Percentiles rank a stretch among this genome's conserved stretches.
phyloP scores from a whole-genome alignment of 2,329 filamentous ascomycete genomes.

The Aureobasidium sp. region DNA sequence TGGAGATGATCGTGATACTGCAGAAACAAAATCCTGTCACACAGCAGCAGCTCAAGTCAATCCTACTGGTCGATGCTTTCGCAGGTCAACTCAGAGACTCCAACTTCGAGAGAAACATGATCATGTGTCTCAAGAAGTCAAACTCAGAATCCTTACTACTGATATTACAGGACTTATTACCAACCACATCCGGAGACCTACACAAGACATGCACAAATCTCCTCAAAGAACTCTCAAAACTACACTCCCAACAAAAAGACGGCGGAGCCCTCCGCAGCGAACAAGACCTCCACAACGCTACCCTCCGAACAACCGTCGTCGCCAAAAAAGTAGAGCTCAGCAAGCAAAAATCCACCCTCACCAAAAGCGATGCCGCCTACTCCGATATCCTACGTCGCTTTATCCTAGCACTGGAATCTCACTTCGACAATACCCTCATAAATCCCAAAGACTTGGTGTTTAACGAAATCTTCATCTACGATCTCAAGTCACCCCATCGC shows the following conservation, averaged over 20 bases:
- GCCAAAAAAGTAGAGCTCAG: conserved; percentile 75
- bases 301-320: conserved; percentile 67
- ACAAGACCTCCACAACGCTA: conserved; percentile 61
- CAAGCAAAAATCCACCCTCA: conserved; percentile 62
- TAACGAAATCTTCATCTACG: conserved; percentile 68
- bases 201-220: conserved; percentile 25
- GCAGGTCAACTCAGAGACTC: conserved; percentile 46
- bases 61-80: conserved; percentile 54
- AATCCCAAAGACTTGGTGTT: conserved; percentile 48
- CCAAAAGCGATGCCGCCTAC: conserved; percentile 61
- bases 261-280: conserved; percentile 55
- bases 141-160: conserved; percentile 44
- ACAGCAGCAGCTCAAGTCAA: conserved; percentile 29
- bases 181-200: background rate
- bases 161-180: conserved; percentile 25
- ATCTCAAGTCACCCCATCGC: conserved; percentile 57
- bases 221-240: conserved; percentile 16
- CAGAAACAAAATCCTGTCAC: conserved; percentile 30
- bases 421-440: conserved; percentile 39
- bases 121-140: conserved; percentile 52
- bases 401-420: conserved; percentile 40
- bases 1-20: conserved; percentile 27
- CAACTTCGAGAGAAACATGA: conserved; percentile 43
- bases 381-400: conserved; percentile 55
- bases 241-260: conserved; percentile 16